These are phyloP conservation scores for Epicoccum nigrum DNA, from an alignment of 2,329 filamentous ascomycete species.

Conservation along the genomic window DNA sequence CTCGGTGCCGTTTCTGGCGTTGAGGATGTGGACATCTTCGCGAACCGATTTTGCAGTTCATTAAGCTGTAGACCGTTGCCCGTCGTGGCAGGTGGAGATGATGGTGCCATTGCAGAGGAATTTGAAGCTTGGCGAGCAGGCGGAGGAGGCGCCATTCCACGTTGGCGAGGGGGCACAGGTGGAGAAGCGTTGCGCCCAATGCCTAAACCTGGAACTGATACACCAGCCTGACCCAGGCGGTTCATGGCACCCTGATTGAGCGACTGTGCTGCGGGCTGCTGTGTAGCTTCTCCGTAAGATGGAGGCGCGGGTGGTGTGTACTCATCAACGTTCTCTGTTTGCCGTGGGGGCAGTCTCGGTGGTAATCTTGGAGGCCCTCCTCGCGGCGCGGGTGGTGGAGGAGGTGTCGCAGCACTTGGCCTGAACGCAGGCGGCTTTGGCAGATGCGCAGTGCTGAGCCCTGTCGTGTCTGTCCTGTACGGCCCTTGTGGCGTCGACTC, in stretches of 20 bases:
- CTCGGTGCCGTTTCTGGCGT: slow-evolving; percentile 37
- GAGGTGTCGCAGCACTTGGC: slow-evolving; percentile 36
- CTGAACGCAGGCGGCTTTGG: slow-evolving; percentile 71
- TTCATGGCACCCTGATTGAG: slow-evolving; percentile 66
- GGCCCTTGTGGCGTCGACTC: slow-evolving; percentile 62
- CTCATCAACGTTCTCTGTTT: slow-evolving; percentile 59
- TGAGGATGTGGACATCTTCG: slow-evolving; percentile 46
- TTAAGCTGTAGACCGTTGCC: slow-evolving; percentile 58
- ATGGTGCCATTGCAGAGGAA: slow-evolving; percentile 29
- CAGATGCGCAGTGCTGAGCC: slow-evolving; percentile 70
- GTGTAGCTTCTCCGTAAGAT: slow-evolving; percentile 54
- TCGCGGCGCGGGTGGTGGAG: slow-evolving; percentile 40
- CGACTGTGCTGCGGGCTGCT: slow-evolving; percentile 41
- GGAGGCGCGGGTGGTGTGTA: slow-evolving; percentile 55
- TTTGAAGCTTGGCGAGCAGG: slow-evolving; percentile 34
- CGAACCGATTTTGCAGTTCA: slow-evolving; percentile 72
- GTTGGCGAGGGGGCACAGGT: slow-evolving; percentile 46
- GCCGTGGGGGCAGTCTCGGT: slow-evolving; percentile 74
- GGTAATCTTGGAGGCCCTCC: slow-evolving; percentile 62
- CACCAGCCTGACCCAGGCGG: slow-evolving; percentile 73
- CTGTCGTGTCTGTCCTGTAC: slow-evolving; percentile 73
- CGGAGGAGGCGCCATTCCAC: slow-evolving; percentile 31
- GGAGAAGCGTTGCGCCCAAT: slow-evolving; percentile 62
- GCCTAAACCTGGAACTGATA: slow-evolving; percentile 78
- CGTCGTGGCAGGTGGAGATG: slow-evolving; percentile 25